Conservation (phyloP, 305 asterid genomes). For the Fraxinus sp. region DNA sequence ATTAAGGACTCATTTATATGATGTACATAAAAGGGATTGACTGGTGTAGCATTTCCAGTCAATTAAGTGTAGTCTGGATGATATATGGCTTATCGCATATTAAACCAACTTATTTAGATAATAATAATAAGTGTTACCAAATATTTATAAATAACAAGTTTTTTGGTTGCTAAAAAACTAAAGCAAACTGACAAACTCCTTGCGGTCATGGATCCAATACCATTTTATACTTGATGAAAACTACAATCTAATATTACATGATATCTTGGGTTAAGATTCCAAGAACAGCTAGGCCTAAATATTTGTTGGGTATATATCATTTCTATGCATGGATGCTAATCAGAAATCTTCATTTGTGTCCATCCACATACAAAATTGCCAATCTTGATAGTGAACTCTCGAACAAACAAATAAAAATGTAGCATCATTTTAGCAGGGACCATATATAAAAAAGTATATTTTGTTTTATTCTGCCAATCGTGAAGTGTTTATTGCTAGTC, state of each 20-base stretch:
- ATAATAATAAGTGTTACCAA: not conserved
- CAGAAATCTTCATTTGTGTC: not conserved
- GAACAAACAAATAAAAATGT: not conserved
- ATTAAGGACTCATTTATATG: not conserved
- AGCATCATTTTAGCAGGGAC: not conserved
- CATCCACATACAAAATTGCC: not conserved
- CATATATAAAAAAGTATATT: not conserved
- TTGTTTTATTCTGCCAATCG: not conserved
- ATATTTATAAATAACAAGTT: not conserved
- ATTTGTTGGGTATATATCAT: not conserved
- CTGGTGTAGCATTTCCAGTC: not conserved
- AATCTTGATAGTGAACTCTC: not conserved
- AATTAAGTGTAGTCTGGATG: not conserved
- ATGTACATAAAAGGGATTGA: not conserved
- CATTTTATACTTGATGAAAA: not conserved
- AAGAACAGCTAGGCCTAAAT: not conserved
- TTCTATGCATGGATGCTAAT: not conserved
- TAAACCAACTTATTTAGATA: not conserved
- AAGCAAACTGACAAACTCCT: not conserved
- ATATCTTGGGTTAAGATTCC: not conserved
- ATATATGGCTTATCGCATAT: not conserved
- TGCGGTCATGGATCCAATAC: not conserved
- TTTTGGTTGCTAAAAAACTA: not conserved
- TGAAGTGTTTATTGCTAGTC: not conserved
- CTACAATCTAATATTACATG: not conserved